These are phyloP conservation scores for Penicillium palitans DNA, from an alignment of 2,329 filamentous ascomycete genomes.

Conservation along the genomic window DNA sequence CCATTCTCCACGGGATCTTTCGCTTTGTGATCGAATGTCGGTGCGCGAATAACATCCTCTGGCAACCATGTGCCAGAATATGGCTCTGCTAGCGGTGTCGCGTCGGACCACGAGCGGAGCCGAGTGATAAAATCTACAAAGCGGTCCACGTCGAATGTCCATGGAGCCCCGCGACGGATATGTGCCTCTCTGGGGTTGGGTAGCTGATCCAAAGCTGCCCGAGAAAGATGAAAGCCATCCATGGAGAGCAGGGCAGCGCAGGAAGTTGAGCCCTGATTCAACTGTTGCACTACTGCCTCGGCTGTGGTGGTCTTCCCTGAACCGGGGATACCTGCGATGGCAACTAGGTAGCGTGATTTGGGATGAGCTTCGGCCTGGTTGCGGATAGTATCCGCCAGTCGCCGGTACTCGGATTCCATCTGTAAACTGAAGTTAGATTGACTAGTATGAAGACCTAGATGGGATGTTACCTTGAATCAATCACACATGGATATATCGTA, in stretches of 20 bases:
- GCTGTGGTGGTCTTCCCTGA: slow-evolving; percentile 40
- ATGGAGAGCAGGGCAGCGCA: slow-evolving; percentile 33
- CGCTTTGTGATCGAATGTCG: slow-evolving; percentile 38
- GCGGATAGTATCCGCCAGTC: slow-evolving; percentile 21
- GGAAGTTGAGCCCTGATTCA: slow-evolving; percentile 20
- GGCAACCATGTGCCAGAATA: slow-evolving; percentile 9
- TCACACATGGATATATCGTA: not conserved
- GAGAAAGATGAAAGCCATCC: slow-evolving; percentile 42
- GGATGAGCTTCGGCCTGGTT: slow-evolving; percentile 16
- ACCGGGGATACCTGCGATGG: slow-evolving; percentile 36
- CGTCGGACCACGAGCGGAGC: slow-evolving; percentile 30
- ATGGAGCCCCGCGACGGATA: slow-evolving; percentile 39
- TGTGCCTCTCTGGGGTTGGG: slow-evolving; percentile 38
- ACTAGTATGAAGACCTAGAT: not conserved
- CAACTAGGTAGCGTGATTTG: slow-evolving; percentile 27
- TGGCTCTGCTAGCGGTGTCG: slow-evolving; percentile 8
- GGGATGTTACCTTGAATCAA: slow-evolving; percentile 4
- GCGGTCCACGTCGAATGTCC: slow-evolving; percentile 38
- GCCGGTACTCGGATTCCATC: slow-evolving; percentile 29
- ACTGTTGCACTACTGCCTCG: slow-evolving; percentile 26
- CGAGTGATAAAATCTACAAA: slow-evolving; percentile 32
- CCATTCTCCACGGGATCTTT: slow-evolving; percentile 38
- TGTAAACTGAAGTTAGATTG: slow-evolving; percentile 4
- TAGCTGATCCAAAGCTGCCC: slow-evolving; percentile 31
- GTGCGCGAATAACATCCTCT: slow-evolving; percentile 27